Conservation (phyloP, 441 rosid species). For the Brassica balearica region DNA sequence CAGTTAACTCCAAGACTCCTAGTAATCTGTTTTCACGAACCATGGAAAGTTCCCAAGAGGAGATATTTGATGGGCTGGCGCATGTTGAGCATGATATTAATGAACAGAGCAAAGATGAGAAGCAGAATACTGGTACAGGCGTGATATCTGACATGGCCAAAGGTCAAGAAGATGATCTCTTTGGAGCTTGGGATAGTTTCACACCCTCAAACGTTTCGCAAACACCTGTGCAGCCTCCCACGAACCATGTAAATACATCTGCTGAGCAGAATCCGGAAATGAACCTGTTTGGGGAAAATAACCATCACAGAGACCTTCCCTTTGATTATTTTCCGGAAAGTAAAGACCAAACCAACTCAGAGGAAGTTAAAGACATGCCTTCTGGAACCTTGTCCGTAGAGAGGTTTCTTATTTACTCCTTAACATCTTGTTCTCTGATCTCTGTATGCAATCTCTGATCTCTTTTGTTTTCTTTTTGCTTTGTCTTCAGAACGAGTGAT, state of each 20-base stretch:
- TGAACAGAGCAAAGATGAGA: slow-evolving; percentile 40
- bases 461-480: too few relatives aligned
- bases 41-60: slow-evolving; percentile 37
- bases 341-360: slow-evolving; percentile 45
- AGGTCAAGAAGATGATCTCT: slow-evolving; percentile 57
- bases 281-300: slow-evolving; percentile 45
- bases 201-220: slow-evolving; percentile 52
- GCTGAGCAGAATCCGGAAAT: slow-evolving; percentile 46
- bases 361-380: slow-evolving; percentile 36
- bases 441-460: slow-evolving; percentile 3
- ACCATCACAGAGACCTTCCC: slow-evolving; percentile 44
- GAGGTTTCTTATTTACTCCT: slow-evolving; percentile 47
- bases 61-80: slow-evolving; percentile 30
- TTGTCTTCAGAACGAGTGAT: slow-evolving; percentile 49
- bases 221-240: slow-evolving; percentile 46
- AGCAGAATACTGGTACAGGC: slow-evolving; percentile 43
- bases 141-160: slow-evolving; percentile 42
- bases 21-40: slow-evolving; percentile 40
- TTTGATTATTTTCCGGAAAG: slow-evolving; percentile 54
- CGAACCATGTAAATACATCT: slow-evolving; percentile 40
- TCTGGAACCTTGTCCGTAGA: slow-evolving; percentile 52
- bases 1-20: slow-evolving; percentile 52
- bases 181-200: slow-evolving; percentile 74
- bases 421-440: neutral
- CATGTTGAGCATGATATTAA: slow-evolving; percentile 29